Evolutionary conservation across 176 grass and related monocot genomes (phyloP), one percentile per base, ranked within the genome.

Genomic region (Musa itinerans): DNA sequence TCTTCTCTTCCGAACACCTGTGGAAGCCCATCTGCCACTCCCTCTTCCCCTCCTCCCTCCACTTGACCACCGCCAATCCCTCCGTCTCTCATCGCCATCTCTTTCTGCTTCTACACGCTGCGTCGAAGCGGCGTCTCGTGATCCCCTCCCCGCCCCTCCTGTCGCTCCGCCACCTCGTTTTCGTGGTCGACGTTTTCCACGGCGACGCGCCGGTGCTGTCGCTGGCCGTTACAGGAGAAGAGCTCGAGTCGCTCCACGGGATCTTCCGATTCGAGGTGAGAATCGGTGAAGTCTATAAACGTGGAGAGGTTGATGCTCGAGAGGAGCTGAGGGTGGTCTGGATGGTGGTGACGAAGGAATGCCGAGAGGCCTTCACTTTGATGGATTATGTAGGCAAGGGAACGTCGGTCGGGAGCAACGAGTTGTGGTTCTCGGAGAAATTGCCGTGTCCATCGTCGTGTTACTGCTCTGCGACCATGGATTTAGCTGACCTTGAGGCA

Each of bases 221-320:
- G 57, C 81, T 90, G 51, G 49, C 79, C 2, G 79, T 74, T 13
- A 2, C 69, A 15, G 89, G 78, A 0, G 77, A 72, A 14, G 82
- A 81, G 56, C 50, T 13, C 16, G 7, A 2, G 0, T 13, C 51
- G 16, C 56, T 20, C 15, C 52, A 49, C 27, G 74, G 79, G 2
- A 48, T 88, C 21, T 97, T 97, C 74, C 71, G 85, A 54, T 97
- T 97, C 63, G 82, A 52, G 26, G 81, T 83, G 16, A 85, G 79
- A 50, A 65, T 14, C 50, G 63, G 15, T 5, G 64, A 7, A 29
- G 73, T 76, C 23, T 43, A 43, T 43, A 4, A 5, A 43, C 34
- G 34, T 43, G 79, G 68, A 43, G 69, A 12, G 50, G 69, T 81
- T 14, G 87, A 81, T 9, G 15, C 12, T 0, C 71, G 19, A 14